These are phyloP conservation scores for Picochlorum sp. DNA, from an alignment of 139 green algal species.

Conservation along the genomic window DNA sequence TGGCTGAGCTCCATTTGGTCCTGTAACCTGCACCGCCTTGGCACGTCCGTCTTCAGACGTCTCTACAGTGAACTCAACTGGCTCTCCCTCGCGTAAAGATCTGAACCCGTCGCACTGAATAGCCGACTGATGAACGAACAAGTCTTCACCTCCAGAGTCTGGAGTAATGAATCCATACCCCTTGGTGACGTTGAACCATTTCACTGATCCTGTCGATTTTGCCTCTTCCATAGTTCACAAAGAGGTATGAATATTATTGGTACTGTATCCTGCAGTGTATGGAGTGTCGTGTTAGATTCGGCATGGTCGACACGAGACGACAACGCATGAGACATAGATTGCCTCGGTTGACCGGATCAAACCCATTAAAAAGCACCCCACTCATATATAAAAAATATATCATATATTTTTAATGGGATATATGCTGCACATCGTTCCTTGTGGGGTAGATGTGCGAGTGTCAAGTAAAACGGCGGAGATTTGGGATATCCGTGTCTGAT, in stretches of 20 bases:
- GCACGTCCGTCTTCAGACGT: conserved; percentile 45
- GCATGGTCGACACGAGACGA: no score
- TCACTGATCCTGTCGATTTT: conserved; percentile 50
- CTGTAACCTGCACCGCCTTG: conserved; percentile 40
- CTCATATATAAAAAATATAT: no score
- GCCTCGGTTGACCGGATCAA: no score
- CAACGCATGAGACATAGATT: no score
- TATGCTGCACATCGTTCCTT: no score
- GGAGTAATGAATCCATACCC: conserved; percentile 74
- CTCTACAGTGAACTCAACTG: conserved; percentile 67
- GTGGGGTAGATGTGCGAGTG: no score
- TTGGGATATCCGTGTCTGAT: no score
- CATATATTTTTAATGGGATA: no score
- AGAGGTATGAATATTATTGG: background rate
- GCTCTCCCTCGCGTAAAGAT: conserved; percentile 57
- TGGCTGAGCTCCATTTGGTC: conserved; percentile 30
- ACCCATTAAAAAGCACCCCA: no score
- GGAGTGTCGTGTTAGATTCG: no score
- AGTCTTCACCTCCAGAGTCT: conserved; percentile 48
- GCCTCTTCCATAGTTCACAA: conserved; percentile 20
- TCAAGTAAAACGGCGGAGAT: no score
- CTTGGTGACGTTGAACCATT: conserved; percentile 80
- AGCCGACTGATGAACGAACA: conserved; percentile 71
- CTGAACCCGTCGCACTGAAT: conserved; percentile 72
- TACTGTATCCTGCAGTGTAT: background rate